Conservation (phyloP, 1,284 basidiomycete species). For the Agroathelia rolfsii region DNA sequence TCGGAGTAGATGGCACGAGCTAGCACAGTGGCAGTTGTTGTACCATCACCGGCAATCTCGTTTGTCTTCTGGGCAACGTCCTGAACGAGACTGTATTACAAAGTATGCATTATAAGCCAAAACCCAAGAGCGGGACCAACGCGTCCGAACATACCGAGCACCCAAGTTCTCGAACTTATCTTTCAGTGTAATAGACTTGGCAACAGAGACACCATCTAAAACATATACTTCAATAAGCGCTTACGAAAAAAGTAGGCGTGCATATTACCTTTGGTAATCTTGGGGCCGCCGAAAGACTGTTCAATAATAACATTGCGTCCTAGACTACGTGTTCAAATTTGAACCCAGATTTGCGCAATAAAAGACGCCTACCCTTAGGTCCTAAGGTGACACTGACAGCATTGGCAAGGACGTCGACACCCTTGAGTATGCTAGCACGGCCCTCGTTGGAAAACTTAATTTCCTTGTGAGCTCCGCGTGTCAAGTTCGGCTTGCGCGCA, state of each 20-base stretch:
- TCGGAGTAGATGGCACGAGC: slow-evolving; percentile 96
- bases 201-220: slow-evolving; percentile 93
- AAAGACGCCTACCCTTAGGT: slow-evolving; percentile 67
- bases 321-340: slow-evolving; percentile 22
- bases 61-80: slow-evolving; percentile 96
- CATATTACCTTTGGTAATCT: slow-evolving; percentile 83
- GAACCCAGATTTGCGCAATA: background rate
- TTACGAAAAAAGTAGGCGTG: slow-evolving; percentile 8
- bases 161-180: slow-evolving; percentile 99
- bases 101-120: slow-evolving; percentile 4
- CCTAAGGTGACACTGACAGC: slow-evolving; percentile 93
- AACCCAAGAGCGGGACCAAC: slow-evolving; percentile 1
- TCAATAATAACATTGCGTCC: slow-evolving; percentile 99
- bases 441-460: slow-evolving; percentile 97
- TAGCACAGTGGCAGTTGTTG: slow-evolving; percentile 95
- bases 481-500: slow-evolving; percentile 37
- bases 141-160: slow-evolving; percentile 60
- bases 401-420: slow-evolving; percentile 94
- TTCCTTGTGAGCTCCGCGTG: slow-evolving; percentile 85
- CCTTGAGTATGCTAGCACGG: slow-evolving; percentile 86
- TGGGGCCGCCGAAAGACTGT: slow-evolving; percentile 94
- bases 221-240: slow-evolving; percentile 5
- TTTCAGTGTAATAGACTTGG: slow-evolving; percentile 89
- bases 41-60: slow-evolving; percentile 96
- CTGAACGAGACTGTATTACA: slow-evolving; percentile 66